phyloP scores from a whole-genome alignment of 176 grass and related monocot species.

The Hyparrhenia diplandra region DNA sequence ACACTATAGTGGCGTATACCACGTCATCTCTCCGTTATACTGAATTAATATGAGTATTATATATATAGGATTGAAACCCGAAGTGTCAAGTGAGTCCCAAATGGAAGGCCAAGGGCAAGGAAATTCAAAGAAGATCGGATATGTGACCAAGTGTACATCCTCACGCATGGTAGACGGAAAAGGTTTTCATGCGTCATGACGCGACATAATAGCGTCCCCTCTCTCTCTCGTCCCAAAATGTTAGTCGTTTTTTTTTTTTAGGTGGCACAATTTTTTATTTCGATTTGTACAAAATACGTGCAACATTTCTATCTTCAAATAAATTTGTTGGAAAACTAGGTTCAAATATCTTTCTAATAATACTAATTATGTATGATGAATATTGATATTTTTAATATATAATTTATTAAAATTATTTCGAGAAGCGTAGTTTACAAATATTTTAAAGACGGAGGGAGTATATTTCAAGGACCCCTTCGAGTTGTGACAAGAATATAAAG shows the following conservation, averaged over 20 bases:
- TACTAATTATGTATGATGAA: no score
- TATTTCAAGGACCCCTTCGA: background rate
- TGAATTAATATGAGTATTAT: background rate
- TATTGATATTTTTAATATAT: no score
- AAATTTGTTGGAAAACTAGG: no score
- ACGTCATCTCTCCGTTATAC: background rate
- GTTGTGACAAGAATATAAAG: background rate
- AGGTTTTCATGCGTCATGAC: background rate
- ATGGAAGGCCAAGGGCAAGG: background rate
- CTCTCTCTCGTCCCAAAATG: no score
- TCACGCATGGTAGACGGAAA: background rate
- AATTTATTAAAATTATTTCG: no score
- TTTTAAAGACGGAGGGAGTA: no score
- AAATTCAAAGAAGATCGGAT: background rate
- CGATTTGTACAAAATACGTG: no score
- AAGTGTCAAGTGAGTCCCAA: background rate
- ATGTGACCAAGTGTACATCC: background rate
- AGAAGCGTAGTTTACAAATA: no score
- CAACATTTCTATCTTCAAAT: no score
- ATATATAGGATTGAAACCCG: background rate
- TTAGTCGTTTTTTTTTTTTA: no score
- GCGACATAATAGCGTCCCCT: background rate
- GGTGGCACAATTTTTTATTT: no score
- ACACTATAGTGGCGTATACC: background rate
- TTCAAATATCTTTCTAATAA: no score